These are phyloP conservation scores for Fusarium musae DNA, from an alignment of 2,329 filamentous ascomycete genomes.

Conservation along the genomic window DNA sequence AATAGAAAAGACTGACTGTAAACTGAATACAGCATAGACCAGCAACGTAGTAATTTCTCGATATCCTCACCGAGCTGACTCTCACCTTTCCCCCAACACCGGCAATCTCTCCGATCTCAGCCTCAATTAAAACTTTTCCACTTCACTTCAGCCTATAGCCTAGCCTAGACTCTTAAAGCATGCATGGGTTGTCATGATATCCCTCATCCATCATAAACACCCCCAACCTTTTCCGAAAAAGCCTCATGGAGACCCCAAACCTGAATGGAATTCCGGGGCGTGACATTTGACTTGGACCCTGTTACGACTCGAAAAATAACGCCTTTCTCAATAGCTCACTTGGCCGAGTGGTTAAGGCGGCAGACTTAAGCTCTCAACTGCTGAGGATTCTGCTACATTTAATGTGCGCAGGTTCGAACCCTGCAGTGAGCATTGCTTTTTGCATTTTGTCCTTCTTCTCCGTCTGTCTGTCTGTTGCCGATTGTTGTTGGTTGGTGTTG, in stretches of 20 bases:
- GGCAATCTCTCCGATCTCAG: not conserved
- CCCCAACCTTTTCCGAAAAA: not conserved
- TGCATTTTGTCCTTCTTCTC: not conserved
- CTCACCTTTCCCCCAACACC: not conserved
- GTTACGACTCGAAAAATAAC: not conserved
- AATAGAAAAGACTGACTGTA: not conserved
- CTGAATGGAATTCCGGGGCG: too few species aligned
- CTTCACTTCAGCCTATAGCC: not conserved
- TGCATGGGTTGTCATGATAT: not conserved
- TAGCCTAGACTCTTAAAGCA: not conserved
- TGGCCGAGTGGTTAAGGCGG: slow-evolving; percentile 29
- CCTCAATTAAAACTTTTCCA: not conserved
- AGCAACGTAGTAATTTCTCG: not conserved
- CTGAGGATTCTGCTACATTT: slow-evolving; percentile 15
- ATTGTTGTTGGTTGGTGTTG: not conserved
- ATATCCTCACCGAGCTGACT: not conserved
- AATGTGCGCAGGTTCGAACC: slow-evolving; percentile 23
- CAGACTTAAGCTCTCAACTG: slow-evolving; percentile 12
- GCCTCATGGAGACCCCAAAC: not conserved
- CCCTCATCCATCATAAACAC: not conserved
- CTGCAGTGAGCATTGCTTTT: slow-evolving; percentile 6
- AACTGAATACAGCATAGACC: too few species aligned
- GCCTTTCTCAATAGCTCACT: slow-evolving; percentile 6
- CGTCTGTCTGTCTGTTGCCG: not conserved
- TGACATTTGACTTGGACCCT: rapidly evolving